Conservation (phyloP, 192 early-diverging fungal species). For the Umbelopsis vinacea region DNA sequence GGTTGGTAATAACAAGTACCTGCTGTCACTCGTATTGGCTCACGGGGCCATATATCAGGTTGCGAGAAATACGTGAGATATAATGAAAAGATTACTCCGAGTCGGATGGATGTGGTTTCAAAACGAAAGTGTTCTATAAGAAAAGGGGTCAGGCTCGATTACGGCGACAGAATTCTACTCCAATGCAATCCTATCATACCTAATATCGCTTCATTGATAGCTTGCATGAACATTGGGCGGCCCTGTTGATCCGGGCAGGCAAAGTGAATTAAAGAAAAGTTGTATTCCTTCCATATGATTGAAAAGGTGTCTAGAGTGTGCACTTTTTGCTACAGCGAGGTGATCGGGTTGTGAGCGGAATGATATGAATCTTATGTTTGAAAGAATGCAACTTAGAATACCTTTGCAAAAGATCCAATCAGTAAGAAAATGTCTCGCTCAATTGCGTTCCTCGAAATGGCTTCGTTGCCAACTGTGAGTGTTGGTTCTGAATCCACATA, state of each 20-base stretch:
- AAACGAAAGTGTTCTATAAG: neutral
- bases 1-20: conserved; percentile 9
- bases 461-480: conserved; percentile 10
- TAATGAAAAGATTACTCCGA: conserved; percentile 56
- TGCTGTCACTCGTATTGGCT: conserved; percentile 50
- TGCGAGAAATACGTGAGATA: conserved; percentile 63
- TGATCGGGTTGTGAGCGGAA: too few species aligned
- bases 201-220: conserved; percentile 50
- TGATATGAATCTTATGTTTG: too few species aligned
- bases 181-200: conserved; percentile 28
- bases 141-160: neutral
- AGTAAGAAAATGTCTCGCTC: neutral
- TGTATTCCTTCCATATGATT: conserved; percentile 50
- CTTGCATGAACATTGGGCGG: conserved; percentile 58
- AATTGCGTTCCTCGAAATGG: neutral
- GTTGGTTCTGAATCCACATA: conserved; percentile 4
- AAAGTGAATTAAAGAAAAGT: conserved; percentile 63
- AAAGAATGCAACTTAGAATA: neutral
- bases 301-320: neutral
- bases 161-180: too few species aligned
- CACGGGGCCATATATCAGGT: conserved; percentile 55
- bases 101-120: conserved; percentile 42
- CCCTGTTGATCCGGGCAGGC: conserved; percentile 60
- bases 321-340: neutral
- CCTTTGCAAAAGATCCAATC: neutral